A percentile compares a stretch with the other conserved stretches of the same genome.
phyloP scores from a whole-genome alignment of 192 early-diverging fungal genomes.

The Entrophospora sp. region DNA sequence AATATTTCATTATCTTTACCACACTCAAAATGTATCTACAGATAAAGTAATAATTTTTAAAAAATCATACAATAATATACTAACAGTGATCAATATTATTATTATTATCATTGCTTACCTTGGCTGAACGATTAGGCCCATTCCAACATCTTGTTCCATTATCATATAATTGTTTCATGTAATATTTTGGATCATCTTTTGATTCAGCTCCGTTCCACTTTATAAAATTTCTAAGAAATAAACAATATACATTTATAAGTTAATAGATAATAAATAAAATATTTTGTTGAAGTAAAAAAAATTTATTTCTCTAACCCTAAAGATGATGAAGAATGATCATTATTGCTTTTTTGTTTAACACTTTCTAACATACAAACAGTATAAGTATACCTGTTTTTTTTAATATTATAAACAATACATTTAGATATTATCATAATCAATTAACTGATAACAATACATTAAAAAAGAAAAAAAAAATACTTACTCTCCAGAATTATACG shows the following conservation, averaged over 20 bases:
- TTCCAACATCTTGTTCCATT: slow-evolving; percentile 90
- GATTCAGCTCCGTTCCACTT: slow-evolving; percentile 38
- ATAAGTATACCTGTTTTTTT: slow-evolving; percentile 57
- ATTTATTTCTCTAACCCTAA: slow-evolving; percentile 28
- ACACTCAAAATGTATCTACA: slow-evolving; percentile 62
- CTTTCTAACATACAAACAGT: slow-evolving; percentile 67
- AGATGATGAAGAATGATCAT: slow-evolving; percentile 43
- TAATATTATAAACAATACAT: too few species aligned
- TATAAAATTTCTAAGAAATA: slow-evolving; percentile 33
- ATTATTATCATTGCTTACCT: slow-evolving; percentile 25
- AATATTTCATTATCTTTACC: slow-evolving; percentile 57
- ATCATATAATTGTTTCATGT: slow-evolving; percentile 56
- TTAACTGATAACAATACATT: too few species aligned
- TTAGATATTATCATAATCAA: too few species aligned
- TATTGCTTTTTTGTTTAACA: slow-evolving; percentile 65
- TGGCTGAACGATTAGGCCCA: slow-evolving; percentile 76
- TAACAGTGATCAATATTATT: not conserved
- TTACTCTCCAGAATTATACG: slow-evolving; percentile 61
- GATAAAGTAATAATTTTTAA: slow-evolving; percentile 22
- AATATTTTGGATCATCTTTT: slow-evolving; percentile 23
- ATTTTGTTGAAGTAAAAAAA: not conserved
- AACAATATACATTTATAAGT: too few species aligned
- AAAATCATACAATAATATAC: not conserved
- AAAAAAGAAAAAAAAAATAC: not conserved
- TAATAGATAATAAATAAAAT: not conserved